Conservation (phyloP, 441 rosid genomes). For the Metrosideros polymorpha region DNA sequence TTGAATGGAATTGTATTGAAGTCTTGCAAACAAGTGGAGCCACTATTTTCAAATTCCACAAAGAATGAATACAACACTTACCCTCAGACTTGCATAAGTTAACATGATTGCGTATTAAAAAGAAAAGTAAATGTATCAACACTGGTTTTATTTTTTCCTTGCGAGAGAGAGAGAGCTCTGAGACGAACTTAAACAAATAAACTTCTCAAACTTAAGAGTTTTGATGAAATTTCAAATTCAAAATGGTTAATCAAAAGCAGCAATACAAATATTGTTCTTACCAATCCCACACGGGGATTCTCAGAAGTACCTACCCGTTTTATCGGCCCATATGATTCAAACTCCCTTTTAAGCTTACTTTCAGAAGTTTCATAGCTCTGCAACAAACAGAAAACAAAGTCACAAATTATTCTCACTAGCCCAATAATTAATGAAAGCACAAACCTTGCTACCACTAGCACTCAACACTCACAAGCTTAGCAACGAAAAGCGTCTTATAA, state of each 20-base stretch:
- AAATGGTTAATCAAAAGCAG: conserved; percentile 7
- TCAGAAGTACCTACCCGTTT: conserved; percentile 88
- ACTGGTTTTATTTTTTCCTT: background rate
- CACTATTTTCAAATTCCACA: background rate
- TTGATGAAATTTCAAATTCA: background rate
- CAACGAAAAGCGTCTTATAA: conserved; percentile 86
- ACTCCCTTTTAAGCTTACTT: conserved; percentile 94
- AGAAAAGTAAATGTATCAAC: background rate
- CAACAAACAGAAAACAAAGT: conserved; percentile 14
- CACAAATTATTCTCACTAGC: conserved; percentile 5
- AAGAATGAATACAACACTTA: background rate
- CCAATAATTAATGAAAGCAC: background rate
- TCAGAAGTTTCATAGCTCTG: conserved; percentile 93
- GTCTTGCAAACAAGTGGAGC: background rate
- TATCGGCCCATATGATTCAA: conserved; percentile 94
- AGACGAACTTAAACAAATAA: background rate
- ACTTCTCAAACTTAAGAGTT: background rate
- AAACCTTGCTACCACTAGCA: background rate
- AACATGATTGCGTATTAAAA: background rate
- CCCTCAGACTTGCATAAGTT: background rate
- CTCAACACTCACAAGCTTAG: conserved; percentile 60
- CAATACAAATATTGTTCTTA: conserved; percentile 41
- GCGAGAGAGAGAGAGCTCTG: background rate
- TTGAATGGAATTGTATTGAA: background rate
- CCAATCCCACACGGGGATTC: conserved; percentile 54